phyloP scores from a whole-genome alignment of 176 grass and related monocot genomes.

The Pontederia paniculata region DNA sequence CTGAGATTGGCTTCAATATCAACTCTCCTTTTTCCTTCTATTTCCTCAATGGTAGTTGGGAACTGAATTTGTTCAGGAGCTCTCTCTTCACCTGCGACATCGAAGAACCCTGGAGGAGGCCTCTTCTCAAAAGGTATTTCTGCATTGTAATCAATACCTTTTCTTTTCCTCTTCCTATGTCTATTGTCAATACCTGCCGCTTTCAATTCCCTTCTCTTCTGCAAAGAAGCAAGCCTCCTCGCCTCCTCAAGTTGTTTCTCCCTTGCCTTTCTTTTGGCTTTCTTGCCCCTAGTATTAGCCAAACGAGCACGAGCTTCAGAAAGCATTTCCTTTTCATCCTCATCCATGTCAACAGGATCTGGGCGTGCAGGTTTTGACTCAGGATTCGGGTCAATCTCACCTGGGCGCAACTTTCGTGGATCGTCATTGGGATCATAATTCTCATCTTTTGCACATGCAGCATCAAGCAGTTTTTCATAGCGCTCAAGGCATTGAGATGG shows the following conservation, averaged over 20 bases:
- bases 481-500: conserved; percentile 89
- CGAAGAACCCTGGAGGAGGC: conserved; percentile 82
- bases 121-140: conserved; percentile 92
- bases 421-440: conserved; percentile 83
- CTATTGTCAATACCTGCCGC: conserved; percentile 73
- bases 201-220: conserved; percentile 87
- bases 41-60: conserved; percentile 86
- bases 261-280: conserved; percentile 86
- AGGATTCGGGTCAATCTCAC: conserved; percentile 89
- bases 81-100: conserved; percentile 57
- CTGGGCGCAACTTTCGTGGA: conserved; percentile 73
- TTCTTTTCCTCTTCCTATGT: conserved; percentile 66
- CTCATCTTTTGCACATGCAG: conserved; percentile 78
- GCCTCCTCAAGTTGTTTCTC: conserved; percentile 97
- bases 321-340: conserved; percentile 97
- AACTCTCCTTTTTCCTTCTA: conserved; percentile 80
- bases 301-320: conserved; percentile 87
- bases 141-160: conserved; percentile 84
- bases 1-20: conserved; percentile 74
- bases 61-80: conserved; percentile 51
- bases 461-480: conserved; percentile 88
- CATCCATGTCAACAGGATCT: conserved; percentile 95
- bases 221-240: conserved; percentile 78
- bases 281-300: conserved; percentile 91
- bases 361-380: conserved; percentile 91